Evolutionary conservation across 768 basidiomycete genomes (phyloP).

Genomic region (Lactarius vividus): DNA sequence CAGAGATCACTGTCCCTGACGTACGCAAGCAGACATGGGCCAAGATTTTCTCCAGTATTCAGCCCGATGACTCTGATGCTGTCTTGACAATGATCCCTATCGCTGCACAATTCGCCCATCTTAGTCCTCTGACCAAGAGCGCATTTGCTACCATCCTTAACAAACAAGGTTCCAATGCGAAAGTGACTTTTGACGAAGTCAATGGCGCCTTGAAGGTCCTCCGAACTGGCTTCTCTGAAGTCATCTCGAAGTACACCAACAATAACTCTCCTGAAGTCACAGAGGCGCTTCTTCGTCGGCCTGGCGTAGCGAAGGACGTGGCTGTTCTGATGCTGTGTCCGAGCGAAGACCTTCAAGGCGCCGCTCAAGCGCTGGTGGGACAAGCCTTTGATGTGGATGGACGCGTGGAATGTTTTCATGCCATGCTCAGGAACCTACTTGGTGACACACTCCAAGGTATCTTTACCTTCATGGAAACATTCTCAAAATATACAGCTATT

Average conservation of each 20-base stretch:
- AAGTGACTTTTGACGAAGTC: conserved; percentile 48
- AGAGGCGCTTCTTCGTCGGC: conserved; percentile 51
- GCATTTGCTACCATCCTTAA: conserved; percentile 46
- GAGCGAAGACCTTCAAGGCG: conserved; percentile 64
- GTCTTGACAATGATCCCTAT: conserved; percentile 57
- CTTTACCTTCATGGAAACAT: conserved; percentile 61
- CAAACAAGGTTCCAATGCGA: conserved; percentile 31
- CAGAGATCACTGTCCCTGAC: conserved; percentile 35
- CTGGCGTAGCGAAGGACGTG: conserved; percentile 57
- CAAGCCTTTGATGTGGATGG: conserved; percentile 88
- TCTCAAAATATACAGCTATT: conserved; percentile 54
- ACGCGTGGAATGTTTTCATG: conserved; percentile 83
- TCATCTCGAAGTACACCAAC: conserved; percentile 64
- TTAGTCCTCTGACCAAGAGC: conserved; percentile 56
- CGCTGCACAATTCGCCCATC: conserved; percentile 58
- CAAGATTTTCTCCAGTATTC: conserved; percentile 57
- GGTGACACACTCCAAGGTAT: conserved; percentile 69
- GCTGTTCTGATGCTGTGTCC: conserved; percentile 81
- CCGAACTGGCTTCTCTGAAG: conserved; percentile 59
- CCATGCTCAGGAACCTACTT: conserved; percentile 66
- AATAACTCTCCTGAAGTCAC: conserved; percentile 51
- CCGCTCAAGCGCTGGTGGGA: conserved; percentile 77
- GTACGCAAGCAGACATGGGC: conserved; percentile 68
- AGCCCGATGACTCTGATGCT: conserved; percentile 55
- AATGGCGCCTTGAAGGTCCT: conserved; percentile 59